Evolutionary conservation across 1,139 yeast species (phyloP), one percentile per base, ranked within the genome.

Genomic region (Nakaseomyces nivariensis): DNA sequence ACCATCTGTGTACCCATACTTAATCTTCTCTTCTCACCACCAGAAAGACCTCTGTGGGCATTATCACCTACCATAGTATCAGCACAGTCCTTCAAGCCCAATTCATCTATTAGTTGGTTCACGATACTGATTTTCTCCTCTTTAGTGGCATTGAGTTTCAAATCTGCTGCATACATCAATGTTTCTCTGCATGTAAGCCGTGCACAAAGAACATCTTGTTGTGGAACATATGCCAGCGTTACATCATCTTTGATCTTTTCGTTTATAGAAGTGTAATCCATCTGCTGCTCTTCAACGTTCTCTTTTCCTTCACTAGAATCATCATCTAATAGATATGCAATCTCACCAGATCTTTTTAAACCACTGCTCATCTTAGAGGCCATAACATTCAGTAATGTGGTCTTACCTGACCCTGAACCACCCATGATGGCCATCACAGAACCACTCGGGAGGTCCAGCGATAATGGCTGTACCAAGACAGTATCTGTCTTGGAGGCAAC

Each of bases 21-120:
- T 1, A 86, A 73, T 53, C 96, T 67, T 58, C 96, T 68, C 62
- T 83, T 85, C 60, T 88, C 96, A 33, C 96, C 96, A 5, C 96
- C 96, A 2, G 94, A 83, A 27, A 87, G 56, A 26, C 66, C 66
- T 17, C 60, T 66, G 22, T 85, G 82, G 43, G 68, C 64, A 50
- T 72, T 73, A 47, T 70, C 67, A 24, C 77, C 72, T 1, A 85
- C 82, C 1, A 73, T 58, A 0, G 85, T 81, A 54, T 81, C 71
- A 17, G 76, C 74, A 51, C 87, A 75, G 52, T 79, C 85, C 45
- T 73, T 72, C 29, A 87, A 70, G 4, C 86, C 89, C 51, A 84
- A 67, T 42, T 81, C 81, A 24, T 70, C 68, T 43, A 84, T 68
- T 32, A 87, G 70, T 49, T 81, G 79, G 36, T 77, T 75, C 1